Evolutionary conservation across 805 yeast genomes (phyloP), one percentile per base, ranked within the genome.

Genomic region (Sungouiella thailandica): DNA sequence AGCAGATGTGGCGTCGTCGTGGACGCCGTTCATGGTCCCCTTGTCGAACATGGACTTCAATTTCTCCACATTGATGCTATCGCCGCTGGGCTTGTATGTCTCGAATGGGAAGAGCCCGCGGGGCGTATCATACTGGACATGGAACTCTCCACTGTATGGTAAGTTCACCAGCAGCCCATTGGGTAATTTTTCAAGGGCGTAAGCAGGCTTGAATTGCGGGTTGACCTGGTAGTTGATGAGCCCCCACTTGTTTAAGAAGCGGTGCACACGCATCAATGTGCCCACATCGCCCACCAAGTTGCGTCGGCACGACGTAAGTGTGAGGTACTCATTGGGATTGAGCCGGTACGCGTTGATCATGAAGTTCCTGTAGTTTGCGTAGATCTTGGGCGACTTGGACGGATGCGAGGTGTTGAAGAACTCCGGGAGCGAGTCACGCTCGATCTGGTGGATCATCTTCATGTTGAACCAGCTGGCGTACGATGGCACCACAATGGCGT

Each of bases 271-370:
- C 70, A 88, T 74, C 40, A 89, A 73, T 0, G 96, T 76, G 2
- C 94, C 90, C 5, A 87, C 95, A 63, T 89, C 97, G 36, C 96
- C 95, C 10, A 86, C 88, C 37, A 89, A 69, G 47, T 86, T 86
- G 49, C 97, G 78, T 55, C 97, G 78, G 36, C 88, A 83, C 0
- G 96, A 94, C 0, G 97, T 89, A 38, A 86, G 78, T 0, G 96
- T 84, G 25, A 89, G 65, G 51, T 85, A 88, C 56, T 89, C 96
- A 48, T 82, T 82, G 15, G 96, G 96, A 45, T 89, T 86, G 44
- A 89, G 62, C 44, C 97, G 67, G 55, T 87, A 89, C 9, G 95
- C 77, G 58, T 88, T 86, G 26, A 89, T 68, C 83, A 89, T 82
- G 56, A 89, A 89, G 53, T 88, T 86, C 52, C 97, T 75, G 52